Evolutionary conservation across 208 protist species (phyloP), one percentile per base, ranked within the genome.

Genomic region (Wallacemonas rigidus): DNA sequence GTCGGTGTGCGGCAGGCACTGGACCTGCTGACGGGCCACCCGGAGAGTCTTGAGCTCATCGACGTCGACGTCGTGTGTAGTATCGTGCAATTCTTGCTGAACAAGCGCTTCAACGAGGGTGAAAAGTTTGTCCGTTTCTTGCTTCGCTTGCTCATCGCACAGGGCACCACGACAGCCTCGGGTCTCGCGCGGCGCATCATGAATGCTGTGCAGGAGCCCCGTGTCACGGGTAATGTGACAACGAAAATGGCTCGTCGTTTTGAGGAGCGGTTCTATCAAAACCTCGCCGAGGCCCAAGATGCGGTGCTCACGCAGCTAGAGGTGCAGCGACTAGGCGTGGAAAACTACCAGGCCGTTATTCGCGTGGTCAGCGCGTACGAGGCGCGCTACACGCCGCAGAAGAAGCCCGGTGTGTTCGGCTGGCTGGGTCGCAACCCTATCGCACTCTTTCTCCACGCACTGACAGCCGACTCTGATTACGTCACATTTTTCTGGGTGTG

Each of bases 401-500:
- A 85, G 44, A 71, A 88, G 65, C 90, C 82, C 15, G 91, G 89
- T 44, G 93, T 96, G 73, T 93, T 94, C 72, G 85, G 83, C 69
- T 96, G 91, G 91, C 75, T 94, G 6, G 87, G 79, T 1, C 11
- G 90, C 45, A 87, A 89, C 51, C 86, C 91, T 38, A 58, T 96
- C 12, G 53, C 89, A 14, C 73, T 94, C 41, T 96, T 90, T 64
- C 74, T 96, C 38, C 79, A 89, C 51, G 90, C 80, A 67, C 80
- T 96, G 47, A 87, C 79, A 6, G 88, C 89, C n/a, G 89, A 94
- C 43, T 94, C 88, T 17, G 94, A 93, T 76, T 96, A 96, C 71
- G 88, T 93, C 38, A 89, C 89, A 1, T 94, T 96, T 60, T 91
- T 96, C 72, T 96, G 91, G 89, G 81, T 83, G 2, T 81, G 89